phyloP scores from a whole-genome alignment of 2,329 filamentous ascomycete genomes.

The Biscogniauxia marginata region DNA sequence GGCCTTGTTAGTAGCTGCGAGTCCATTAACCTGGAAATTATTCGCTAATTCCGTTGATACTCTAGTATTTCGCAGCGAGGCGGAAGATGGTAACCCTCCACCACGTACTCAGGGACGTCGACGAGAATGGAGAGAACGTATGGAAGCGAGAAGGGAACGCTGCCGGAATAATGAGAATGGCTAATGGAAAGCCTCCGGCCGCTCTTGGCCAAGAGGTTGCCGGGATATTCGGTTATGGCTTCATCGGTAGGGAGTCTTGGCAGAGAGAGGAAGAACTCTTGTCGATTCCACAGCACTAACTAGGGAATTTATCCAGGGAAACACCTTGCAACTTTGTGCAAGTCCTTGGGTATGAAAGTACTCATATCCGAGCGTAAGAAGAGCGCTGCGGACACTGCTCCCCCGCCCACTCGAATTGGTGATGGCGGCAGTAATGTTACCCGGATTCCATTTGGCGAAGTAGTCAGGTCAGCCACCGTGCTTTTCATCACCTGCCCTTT shows the following conservation, averaged over 20 bases:
- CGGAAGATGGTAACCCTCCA: conserved; percentile 23
- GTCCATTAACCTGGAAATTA: neutral
- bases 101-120: conserved; percentile 13
- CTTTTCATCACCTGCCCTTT: conserved; percentile 22
- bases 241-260: conserved; percentile 15
- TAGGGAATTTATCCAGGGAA: conserved; percentile 9
- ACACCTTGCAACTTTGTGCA: conserved; percentile 20
- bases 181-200: conserved; percentile 12
- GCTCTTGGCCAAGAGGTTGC: conserved; percentile 21
- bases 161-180: conserved; percentile 19
- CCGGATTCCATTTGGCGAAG: conserved; percentile 20
- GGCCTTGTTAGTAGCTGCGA: conserved; percentile 15
- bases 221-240: conserved; percentile 21
- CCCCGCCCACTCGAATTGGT: neutral
- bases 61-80: conserved; percentile 25
- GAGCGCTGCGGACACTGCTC: neutral
- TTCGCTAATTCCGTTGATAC: neutral
- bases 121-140: conserved; percentile 11
- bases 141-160: conserved; percentile 20
- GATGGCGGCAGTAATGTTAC: neutral
- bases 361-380: conserved; percentile 21
- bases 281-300: neutral
- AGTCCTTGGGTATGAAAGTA: conserved; percentile 24
- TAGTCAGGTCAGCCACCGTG: conserved; percentile 17
- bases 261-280: neutral